These are phyloP conservation scores for Botrytis aclada DNA, from an alignment of 2,329 filamentous ascomycete species.

Conservation along the genomic window DNA sequence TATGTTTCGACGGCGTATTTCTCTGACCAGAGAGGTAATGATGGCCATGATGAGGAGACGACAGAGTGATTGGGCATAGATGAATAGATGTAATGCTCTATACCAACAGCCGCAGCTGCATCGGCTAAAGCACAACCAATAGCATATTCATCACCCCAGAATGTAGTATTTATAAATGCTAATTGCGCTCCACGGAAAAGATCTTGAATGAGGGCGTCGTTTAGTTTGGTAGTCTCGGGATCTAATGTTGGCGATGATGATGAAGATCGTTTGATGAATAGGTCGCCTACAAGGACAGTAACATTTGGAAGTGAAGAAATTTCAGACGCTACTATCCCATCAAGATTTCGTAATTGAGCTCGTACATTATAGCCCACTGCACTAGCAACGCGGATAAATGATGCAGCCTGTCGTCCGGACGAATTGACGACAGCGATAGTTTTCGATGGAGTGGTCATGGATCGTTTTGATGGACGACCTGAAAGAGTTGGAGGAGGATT, in stretches of 20 bases:
- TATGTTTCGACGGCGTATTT: constrained; percentile 95
- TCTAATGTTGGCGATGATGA: constrained; percentile 55
- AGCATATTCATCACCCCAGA: constrained; percentile 89
- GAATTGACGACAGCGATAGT: constrained; percentile 94
- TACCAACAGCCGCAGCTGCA: constrained; percentile 77
- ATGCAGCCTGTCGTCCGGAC: constrained; percentile 91
- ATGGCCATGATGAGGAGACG: constrained; percentile 67
- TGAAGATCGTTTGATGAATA: constrained; percentile 46
- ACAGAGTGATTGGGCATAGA: constrained; percentile 94
- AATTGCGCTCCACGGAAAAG: constrained; percentile 82
- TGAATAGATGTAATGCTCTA: constrained; percentile 93
- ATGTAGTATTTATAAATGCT: constrained; percentile 97
- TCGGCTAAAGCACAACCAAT: constrained; percentile 88
- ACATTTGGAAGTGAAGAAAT: constrained; percentile 77
- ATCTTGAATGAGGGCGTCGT: constrained; percentile 67
- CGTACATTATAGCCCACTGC: constrained; percentile 92
- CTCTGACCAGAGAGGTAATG: constrained; percentile 83
- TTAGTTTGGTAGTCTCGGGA: constrained; percentile 65
- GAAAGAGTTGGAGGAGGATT: constrained; percentile 21
- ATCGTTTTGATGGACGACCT: constrained; percentile 35
- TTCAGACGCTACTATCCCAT: constrained; percentile 85
- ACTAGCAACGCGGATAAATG: constrained; percentile 87
- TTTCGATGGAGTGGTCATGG: constrained; percentile 36
- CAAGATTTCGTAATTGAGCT: constrained; percentile 83
- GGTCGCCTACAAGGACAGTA: constrained; percentile 60